These are phyloP conservation scores for Chaetomiaceae sp. DNA, from an alignment of 2,329 filamentous ascomycete species.

Conservation along the genomic window DNA sequence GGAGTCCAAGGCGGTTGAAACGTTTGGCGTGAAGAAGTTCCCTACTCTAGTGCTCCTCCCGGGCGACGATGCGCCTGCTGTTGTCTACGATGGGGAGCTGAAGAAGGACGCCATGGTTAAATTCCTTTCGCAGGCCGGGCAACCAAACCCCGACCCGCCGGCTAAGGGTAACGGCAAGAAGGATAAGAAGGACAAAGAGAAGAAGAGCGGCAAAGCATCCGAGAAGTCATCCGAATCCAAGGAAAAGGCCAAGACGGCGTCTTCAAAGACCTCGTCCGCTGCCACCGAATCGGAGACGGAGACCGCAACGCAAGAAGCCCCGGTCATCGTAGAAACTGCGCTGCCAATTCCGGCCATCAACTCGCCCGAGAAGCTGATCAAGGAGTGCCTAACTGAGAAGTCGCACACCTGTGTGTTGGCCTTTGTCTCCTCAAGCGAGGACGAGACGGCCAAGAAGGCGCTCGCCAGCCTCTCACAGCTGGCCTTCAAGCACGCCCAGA, in stretches of 20 bases:
- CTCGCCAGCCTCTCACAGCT: constrained; percentile 66
- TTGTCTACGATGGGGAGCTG: constrained; percentile 76
- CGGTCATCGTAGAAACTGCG: constrained; percentile 48
- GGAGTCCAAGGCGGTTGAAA: constrained; percentile 65
- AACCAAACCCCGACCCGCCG: constrained; percentile 73
- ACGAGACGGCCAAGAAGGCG: constrained; percentile 51
- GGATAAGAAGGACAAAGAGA: constrained; percentile 38
- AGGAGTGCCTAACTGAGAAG: constrained; percentile 69
- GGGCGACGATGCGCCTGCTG: constrained; percentile 60
- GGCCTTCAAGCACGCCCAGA: constrained; percentile 66
- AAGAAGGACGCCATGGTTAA: constrained; percentile 77
- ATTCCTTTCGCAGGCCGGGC: constrained; percentile 75
- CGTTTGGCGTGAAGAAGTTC: constrained; percentile 72
- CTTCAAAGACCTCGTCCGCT: constrained; percentile 30
- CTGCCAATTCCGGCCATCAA: constrained; percentile 63
- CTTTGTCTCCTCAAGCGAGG: constrained; percentile 55
- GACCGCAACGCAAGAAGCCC: constrained; percentile 38
- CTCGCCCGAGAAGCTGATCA: constrained; percentile 58
- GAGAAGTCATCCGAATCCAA: constrained; percentile 19
- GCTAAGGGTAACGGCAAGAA: constrained; percentile 45
- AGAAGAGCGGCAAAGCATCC: constrained; percentile 31
- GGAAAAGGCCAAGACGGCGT: constrained; percentile 19
- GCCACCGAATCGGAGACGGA: constrained; percentile 39
- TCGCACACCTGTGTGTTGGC: constrained; percentile 80
- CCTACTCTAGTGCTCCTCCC: constrained; percentile 79